phyloP scores from a whole-genome alignment of 192 early-diverging fungal genomes.

The Geranomyces variabilis region DNA sequence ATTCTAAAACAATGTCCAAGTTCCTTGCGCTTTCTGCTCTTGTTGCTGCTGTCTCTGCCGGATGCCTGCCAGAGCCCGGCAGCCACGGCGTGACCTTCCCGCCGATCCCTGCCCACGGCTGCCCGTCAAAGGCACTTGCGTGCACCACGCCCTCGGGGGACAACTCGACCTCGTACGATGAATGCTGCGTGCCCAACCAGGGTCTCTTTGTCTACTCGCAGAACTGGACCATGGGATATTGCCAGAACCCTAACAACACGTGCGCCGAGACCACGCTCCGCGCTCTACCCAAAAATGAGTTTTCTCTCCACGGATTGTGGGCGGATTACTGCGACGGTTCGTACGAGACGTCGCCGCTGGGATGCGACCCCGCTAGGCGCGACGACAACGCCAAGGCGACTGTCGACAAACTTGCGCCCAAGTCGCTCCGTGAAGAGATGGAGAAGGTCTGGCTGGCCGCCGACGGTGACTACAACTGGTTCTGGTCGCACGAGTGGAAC shows the following conservation, averaged over 20 bases:
- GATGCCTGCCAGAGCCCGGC: constrained; percentile 1
- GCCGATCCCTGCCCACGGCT: background rate
- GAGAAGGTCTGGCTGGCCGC: constrained; percentile 69
- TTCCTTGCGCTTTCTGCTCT: background rate
- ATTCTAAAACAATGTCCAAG: background rate
- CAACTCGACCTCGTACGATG: constrained; percentile 14
- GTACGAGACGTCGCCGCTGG: constrained; percentile 42
- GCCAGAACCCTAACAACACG: constrained; percentile 32
- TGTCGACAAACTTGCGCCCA: constrained; percentile 28
- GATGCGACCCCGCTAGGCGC: constrained; percentile 68
- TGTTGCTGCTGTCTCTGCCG: background rate
- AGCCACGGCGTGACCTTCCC: background rate
- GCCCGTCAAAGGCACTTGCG: constrained; percentile 17
- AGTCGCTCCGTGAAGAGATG: constrained; percentile 52
- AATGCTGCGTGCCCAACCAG: constrained; percentile 59
- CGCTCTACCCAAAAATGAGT: constrained; percentile 36
- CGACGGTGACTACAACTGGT: constrained; percentile 75
- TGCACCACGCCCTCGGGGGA: constrained; percentile 24
- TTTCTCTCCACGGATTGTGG: constrained; percentile 82
- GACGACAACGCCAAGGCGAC: constrained; percentile 61
- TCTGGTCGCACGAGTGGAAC: constrained; percentile 81
- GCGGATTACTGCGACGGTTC: constrained; percentile 68
- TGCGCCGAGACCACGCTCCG: constrained; percentile 5
- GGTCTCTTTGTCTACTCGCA: constrained; percentile 57
- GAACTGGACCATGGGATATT: constrained; percentile 65